Evolutionary conservation across 2,329 filamentous ascomycete species (phyloP), one percentile per base, ranked within the genome.

Genomic region (Aureobasidium subglaciale): DNA sequence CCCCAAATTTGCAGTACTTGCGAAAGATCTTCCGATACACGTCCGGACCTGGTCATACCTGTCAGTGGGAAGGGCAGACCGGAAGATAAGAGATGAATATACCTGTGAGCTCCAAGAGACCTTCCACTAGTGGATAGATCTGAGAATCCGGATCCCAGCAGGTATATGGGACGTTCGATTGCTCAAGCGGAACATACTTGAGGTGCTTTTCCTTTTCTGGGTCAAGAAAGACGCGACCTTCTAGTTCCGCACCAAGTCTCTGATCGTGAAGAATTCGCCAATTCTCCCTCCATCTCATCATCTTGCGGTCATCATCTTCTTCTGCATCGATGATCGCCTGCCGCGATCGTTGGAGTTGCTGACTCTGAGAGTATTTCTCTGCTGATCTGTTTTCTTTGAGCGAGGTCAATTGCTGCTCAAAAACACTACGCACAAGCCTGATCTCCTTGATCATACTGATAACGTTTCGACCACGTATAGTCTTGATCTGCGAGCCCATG

Each of bases 21-120:
- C 56, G 34, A 29, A 69, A 63, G 3, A 67, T 61, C 1, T 59
- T 58, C 20, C 62, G 59, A 34, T 65, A 65, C 5, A 68, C 62
- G n/a, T 54, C 15, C 5, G 55, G 48, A 4, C 48, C 54, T 49
- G 29, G 18, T n/a, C n/a, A n/a, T n/a, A n/a, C n/a, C n/a, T n/a
- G n/a, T 9, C 5, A 2, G 35, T 53, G 16, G 41, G 48, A 18
- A 22, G 16, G 29, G 29, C 22, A 16, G 8, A 15, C 2, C 4
- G 22, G 32, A 6, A 8, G 15, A 10, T 15, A 13, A 18, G 24
- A 10, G 9, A 29, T 37, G 15, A 38, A 16, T 38, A 29, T 35
- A 57, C 63, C 66, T 8, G 60, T 57, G 59, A 63, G 63, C 11
- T 46, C 35, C 35, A 57, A 46, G n/a, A 68, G 56, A 1, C 64